Conservation (phyloP, 1,284 basidiomycete genomes). For the Irpex sp. region DNA sequence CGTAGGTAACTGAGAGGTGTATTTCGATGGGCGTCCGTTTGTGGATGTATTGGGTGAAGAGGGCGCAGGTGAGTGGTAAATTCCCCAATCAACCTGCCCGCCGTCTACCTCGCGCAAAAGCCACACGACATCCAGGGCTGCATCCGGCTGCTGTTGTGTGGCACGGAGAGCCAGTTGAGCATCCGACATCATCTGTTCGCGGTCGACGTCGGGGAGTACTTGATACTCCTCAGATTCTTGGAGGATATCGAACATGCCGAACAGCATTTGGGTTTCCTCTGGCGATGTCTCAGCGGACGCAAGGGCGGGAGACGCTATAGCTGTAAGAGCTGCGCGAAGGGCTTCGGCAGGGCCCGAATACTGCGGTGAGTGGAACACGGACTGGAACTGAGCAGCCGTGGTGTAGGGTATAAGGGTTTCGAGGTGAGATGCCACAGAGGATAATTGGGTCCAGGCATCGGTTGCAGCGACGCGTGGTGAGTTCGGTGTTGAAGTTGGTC, state of each 20-base stretch:
- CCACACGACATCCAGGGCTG: slow-evolving; percentile 56
- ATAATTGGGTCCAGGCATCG: slow-evolving; percentile 69
- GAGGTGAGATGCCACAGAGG: slow-evolving; percentile 59
- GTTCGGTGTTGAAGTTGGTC: slow-evolving; percentile 14
- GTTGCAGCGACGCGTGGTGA: slow-evolving; percentile 22
- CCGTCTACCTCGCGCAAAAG: slow-evolving; percentile 59
- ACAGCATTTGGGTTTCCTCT: slow-evolving; percentile 35
- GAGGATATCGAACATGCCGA: slow-evolving; percentile 56
- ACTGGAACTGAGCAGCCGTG: slow-evolving; percentile 48
- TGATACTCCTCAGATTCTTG: slow-evolving; percentile 32
- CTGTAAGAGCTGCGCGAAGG: slow-evolving; percentile 48
- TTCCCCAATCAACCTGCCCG: slow-evolving; percentile 45
- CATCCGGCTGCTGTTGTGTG: slow-evolving; percentile 44
- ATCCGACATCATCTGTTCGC: slow-evolving; percentile 46
- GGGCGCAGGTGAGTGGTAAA: slow-evolving; percentile 43
- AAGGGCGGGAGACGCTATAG: slow-evolving; percentile 25
- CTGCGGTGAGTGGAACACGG: slow-evolving; percentile 61
- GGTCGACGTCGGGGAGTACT: slow-evolving; percentile 39
- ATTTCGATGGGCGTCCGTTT: slow-evolving; percentile 10
- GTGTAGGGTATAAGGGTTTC: slow-evolving; percentile 51
- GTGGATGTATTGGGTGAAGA: slow-evolving; percentile 25
- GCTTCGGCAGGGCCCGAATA: slow-evolving; percentile 54
- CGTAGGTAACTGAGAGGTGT: slow-evolving; percentile 14
- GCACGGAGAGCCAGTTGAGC: slow-evolving; percentile 49
- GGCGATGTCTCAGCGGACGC: slow-evolving; percentile 12